phyloP scores from a whole-genome alignment of 352 stramenopile genomes.

The Globisporangium nunn region DNA sequence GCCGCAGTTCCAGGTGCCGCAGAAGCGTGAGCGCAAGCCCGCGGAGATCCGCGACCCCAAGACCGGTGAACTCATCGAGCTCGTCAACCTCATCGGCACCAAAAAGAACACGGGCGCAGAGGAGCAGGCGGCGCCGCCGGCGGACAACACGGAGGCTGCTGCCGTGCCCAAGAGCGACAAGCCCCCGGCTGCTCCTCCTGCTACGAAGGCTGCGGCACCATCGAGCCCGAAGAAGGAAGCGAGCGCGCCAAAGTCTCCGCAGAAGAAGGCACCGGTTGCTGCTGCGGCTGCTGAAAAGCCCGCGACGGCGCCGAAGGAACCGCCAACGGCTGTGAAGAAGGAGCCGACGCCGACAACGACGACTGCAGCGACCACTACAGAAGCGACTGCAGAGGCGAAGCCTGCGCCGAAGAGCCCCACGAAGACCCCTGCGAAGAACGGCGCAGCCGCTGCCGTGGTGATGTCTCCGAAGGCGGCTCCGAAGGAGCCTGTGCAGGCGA shows the following conservation, averaged over 20 bases:
- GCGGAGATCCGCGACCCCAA: conserved; percentile 27
- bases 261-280: conserved; percentile 9
- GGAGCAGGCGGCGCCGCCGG: background rate
- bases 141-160: background rate
- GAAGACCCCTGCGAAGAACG: conserved; percentile 12
- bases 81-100: conserved; percentile 2
- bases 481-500: conserved; percentile 9
- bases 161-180: background rate
- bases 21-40: conserved; percentile 40
- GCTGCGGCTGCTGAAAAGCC: background rate
- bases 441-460: background rate
- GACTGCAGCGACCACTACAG: no score
- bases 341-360: background rate
- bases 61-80: conserved; percentile 9
- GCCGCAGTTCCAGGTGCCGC: conserved; percentile 13
- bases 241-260: conserved; percentile 14
- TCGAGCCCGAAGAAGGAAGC: conserved; percentile 12
- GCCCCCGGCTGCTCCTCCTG: conserved; percentile 1
- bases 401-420: conserved; percentile 5
- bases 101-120: conserved; percentile 6
- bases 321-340: conserved; percentile 3
- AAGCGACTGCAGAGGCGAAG: conserved; percentile 6
- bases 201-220: conserved; percentile 7
- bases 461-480: background rate
- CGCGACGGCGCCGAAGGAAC: conserved; percentile 5